Conservation (phyloP, 306 rosid genomes). For the Sindora glabra region DNA sequence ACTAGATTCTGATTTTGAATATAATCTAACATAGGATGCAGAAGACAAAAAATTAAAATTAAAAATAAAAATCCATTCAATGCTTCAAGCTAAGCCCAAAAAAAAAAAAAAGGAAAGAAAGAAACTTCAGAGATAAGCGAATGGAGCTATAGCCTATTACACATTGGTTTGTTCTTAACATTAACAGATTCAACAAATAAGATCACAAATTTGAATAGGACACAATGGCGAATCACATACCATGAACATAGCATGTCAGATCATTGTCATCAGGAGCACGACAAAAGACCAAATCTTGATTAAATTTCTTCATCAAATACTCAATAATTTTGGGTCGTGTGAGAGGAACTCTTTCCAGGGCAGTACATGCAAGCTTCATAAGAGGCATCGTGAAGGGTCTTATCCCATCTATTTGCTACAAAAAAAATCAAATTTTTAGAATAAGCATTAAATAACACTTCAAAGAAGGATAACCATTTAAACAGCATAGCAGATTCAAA, state of each 20-base stretch:
- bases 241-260: conserved; percentile 56
- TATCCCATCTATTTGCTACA: conserved; percentile 79
- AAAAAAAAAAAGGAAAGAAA: too few species aligned
- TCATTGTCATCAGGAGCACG: conserved; percentile 68
- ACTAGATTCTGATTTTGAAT: not conserved
- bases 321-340: conserved; percentile 70
- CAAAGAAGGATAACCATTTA: not conserved
- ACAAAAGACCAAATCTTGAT: conserved; percentile 82
- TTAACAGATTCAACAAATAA: not conserved
- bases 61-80: not conserved
- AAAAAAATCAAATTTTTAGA: conserved; percentile 5
- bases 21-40: too few species aligned
- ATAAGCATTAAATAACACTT: not conserved
- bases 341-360: conserved; percentile 86
- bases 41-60: not conserved
- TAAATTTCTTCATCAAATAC: conserved; percentile 63
- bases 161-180: not conserved
- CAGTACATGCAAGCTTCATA: conserved; percentile 90
- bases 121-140: not conserved
- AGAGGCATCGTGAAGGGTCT: conserved; percentile 97
- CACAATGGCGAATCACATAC: conserved; percentile 36
- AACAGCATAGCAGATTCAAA: conserved; percentile 3
- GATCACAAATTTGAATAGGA: not conserved
- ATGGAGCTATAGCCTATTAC: not conserved
- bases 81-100: not conserved